phyloP scores from a whole-genome alignment of 2,329 filamentous ascomycete species.

The Colletotrichum somersetense region DNA sequence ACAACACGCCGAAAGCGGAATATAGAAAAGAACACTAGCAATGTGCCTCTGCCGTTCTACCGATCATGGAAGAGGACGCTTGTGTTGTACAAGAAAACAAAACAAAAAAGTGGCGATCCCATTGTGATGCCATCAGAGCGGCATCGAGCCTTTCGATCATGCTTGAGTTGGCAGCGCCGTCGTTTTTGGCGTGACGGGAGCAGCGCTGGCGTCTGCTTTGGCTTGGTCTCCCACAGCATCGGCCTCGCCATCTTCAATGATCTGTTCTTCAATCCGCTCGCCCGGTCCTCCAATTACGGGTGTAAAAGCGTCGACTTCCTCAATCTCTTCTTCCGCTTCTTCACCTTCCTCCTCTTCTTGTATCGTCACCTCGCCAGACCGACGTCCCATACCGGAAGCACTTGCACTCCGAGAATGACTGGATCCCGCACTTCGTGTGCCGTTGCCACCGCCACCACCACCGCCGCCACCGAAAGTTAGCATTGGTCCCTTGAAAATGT shows the following conservation, averaged over 20 bases:
- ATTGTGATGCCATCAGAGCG: background rate
- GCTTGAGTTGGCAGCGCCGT: background rate
- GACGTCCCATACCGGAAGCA: slow-evolving; percentile 71
- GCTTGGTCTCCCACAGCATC: slow-evolving; percentile 16
- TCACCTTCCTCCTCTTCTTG: slow-evolving; percentile 71
- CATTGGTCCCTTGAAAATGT: slow-evolving; percentile 84
- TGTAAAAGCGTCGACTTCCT: slow-evolving; percentile 71
- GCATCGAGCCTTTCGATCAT: slow-evolving; percentile 11
- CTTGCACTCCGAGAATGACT: slow-evolving; percentile 71
- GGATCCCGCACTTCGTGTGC: slow-evolving; percentile 53
- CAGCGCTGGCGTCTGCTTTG: background rate
- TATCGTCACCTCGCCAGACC: slow-evolving; percentile 82
- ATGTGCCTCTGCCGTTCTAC: slow-evolving; percentile 26
- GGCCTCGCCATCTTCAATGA: slow-evolving; percentile 47
- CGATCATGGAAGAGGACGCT: slow-evolving; percentile 17
- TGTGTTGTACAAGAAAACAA: background rate
- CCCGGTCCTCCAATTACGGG: slow-evolving; percentile 61
- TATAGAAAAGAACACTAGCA: slow-evolving; percentile 28
- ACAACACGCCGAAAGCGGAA: slow-evolving; percentile 31
- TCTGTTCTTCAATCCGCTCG: slow-evolving; percentile 61
- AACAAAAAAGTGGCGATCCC: background rate
- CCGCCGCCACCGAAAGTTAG: slow-evolving; percentile 63
- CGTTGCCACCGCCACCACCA: slow-evolving; percentile 46
- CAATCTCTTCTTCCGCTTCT: slow-evolving; percentile 62
- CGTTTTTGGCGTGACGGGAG: slow-evolving; percentile 31